Evolutionary conservation across 257 asterid genomes (phyloP), one percentile per base, ranked within the genome.

Genomic region (Rauvolfia tetraphylla): DNA sequence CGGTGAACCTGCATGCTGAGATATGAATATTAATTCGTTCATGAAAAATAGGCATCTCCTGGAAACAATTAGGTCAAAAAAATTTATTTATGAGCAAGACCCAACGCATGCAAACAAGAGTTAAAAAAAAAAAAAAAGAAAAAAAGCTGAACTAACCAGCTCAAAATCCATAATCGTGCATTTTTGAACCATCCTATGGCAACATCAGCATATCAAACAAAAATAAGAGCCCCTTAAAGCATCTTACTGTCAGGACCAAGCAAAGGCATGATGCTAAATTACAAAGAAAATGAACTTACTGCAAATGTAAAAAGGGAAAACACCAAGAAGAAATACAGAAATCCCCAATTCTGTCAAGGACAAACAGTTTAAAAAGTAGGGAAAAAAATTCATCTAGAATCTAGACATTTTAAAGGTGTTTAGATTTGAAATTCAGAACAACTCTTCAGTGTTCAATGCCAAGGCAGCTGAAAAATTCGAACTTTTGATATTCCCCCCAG

Each of bases 1-100:
- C 84, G 94, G 83, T 93, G 99, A 76, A 95, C 97, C 98, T 95
- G 91, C 82, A 88, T 76, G 81, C 65, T 48, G 77, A 73, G 73
- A 80, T 68, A 82, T 79, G 56, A 72, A 61, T 72, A 63, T 61
- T 34, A 75, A 51, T 48, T 33, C 42, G 20, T 65, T 53, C 76
- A 53, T 48, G 66, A 36, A 71, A 44, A 44, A 68, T 27, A 70
- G 59, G 58, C 58, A 69, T 7, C 51, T 70, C 56, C 73, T 39
- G 62, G 18, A 42, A 71, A 48, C 54, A 46, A 44, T 4, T 18
- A 11, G 27, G 17, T 58, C 0, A 1, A 62, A 63, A n/a, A 15
- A 33, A 33, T 63, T 63, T 63, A 44, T 34, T 7, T 34, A 11
- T 1, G 34, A 15, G 27, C 69, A 33, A 34, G 25, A 34, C 7